Conservation (phyloP, 75 land plant species). For the Picea glauca region DNA sequence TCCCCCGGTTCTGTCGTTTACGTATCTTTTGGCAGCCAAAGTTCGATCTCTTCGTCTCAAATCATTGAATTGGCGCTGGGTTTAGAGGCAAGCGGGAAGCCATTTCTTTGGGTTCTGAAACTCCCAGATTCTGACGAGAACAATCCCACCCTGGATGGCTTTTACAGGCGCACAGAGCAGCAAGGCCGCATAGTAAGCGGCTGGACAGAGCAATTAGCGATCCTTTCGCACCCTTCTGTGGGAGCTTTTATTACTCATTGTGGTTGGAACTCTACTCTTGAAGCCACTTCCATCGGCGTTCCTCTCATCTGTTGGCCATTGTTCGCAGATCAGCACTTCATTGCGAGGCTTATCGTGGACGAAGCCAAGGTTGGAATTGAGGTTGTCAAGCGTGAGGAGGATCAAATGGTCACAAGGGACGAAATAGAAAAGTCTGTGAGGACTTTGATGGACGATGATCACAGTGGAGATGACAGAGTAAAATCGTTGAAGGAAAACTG, state of each 20-base stretch:
- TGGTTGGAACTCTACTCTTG: slow-evolving; percentile 14
- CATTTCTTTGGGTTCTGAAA: neutral
- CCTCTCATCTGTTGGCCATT: slow-evolving; percentile 31
- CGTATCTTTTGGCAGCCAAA: neutral
- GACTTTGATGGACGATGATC: slow-evolving; percentile 6
- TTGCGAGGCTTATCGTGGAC: slow-evolving; percentile 8
- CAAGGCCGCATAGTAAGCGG: neutral
- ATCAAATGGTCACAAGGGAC: neutral
- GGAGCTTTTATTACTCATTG: slow-evolving; percentile 11
- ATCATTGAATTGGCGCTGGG: slow-evolving; percentile 1
- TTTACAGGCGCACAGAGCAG: neutral
- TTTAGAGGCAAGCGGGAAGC: neutral
- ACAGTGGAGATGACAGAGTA: neutral
- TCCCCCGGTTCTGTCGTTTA: neutral
- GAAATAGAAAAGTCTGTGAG: slow-evolving; percentile 14
- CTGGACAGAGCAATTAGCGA: neutral
- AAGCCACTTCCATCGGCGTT: slow-evolving; percentile 10
- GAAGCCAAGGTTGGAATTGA: slow-evolving; percentile 17
- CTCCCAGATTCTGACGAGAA: neutral
- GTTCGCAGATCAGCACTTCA: slow-evolving; percentile 13
- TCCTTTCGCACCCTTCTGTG: slow-evolving; percentile 22
- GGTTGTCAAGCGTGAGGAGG: neutral
- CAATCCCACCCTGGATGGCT: neutral
- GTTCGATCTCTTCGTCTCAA: neutral
- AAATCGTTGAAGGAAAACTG: neutral